Base-by-base conservation (phyloP, 495 filamentous ascomycete species). In the Patellaria atrata region DNA sequence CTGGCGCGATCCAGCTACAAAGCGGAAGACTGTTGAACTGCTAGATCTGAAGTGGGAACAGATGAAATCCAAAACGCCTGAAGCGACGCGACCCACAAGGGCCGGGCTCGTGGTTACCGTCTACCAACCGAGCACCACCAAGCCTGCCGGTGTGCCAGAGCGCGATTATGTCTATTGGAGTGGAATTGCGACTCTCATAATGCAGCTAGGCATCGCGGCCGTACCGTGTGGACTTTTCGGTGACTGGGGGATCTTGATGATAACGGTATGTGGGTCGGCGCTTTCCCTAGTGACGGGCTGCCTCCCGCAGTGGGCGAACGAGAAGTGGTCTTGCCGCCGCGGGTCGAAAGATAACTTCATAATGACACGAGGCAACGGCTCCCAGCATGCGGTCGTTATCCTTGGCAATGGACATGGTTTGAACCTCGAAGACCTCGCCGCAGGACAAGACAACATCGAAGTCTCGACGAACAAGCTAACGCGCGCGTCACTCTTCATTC, bases 241-340 rank as follows among this genome's bases (percentile, higher is more conserved):
- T 8, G 53, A 70, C 30, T 73, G 63, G 66, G 44, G 46, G 2
- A 50, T 66, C 10, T 38, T 71, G 8, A 21, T 65, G 18, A 48
- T 66, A 10, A 68, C 63, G 0, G 53, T 27, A 0, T 39, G 26
- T 3, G 68, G 60, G 4, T 68, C 43, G 6, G 4, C 56, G 3
- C 47, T 71, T 3, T 50, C 57, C 3, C 51, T 58, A 12, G 25
- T 44, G 1, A 47, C 53, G 0, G 64, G 59, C 0, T 27, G 39
- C 1, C 32, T 68, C 11, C 54, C 54, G 4, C 65, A 73, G 34
- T 73, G 63, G 66, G 44, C 35, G 18, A 33, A 44, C n/a, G 68
- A 73, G 52, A 70, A 67, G 44, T 65, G 61, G 60, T 51, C 57
- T 1, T 62, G 60, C 42, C 60, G 59, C 6, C 22, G 35, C 12